Percentiles rank a stretch among this genome's conserved stretches.
These are phyloP conservation scores for Chlamydomonas sphaeroides DNA, from an alignment of 139 green algal genomes.

Conservation along the genomic window DNA sequence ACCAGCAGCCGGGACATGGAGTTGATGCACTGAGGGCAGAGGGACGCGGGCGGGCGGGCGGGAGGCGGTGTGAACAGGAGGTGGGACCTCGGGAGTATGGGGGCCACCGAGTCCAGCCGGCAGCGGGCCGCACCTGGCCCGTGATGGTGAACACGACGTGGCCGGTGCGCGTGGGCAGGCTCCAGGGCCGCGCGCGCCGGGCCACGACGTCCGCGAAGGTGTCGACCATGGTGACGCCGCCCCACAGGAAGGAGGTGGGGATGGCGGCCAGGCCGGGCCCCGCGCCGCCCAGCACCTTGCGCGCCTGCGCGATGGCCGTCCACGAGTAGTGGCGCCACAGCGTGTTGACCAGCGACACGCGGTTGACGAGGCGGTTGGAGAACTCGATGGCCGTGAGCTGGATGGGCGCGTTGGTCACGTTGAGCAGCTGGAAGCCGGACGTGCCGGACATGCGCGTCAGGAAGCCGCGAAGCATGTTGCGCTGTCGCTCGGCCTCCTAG, in stretches of 20 bases:
- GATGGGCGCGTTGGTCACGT: slow-evolving; percentile 88
- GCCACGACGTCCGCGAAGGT: slow-evolving; percentile 64
- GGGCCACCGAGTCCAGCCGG: no score
- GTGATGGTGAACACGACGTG: slow-evolving; percentile 70
- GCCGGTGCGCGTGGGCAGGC: slow-evolving; percentile 62
- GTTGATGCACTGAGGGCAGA: slow-evolving; percentile 69
- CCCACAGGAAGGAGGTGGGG: slow-evolving; percentile 81
- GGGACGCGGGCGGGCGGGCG: no score
- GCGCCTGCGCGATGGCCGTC: slow-evolving; percentile 69
- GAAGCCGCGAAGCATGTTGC: slow-evolving; percentile 55
- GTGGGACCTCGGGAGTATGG: no score
- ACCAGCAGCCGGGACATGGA: slow-evolving; percentile 69
- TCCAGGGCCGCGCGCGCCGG: slow-evolving; percentile 53
- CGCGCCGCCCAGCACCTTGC: slow-evolving; percentile 83
- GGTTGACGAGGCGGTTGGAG: slow-evolving; percentile 61
- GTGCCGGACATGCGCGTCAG: slow-evolving; percentile 67
- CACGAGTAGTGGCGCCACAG: slow-evolving; percentile 79
- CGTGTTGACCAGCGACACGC: slow-evolving; percentile 52
- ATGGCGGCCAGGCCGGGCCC: slow-evolving; percentile 80
- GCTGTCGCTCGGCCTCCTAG: slow-evolving; percentile 39
- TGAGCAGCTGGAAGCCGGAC: slow-evolving; percentile 87
- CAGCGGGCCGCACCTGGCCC: slow-evolving; percentile 43
- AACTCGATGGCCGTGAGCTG: slow-evolving; percentile 53
- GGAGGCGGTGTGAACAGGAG: no score
- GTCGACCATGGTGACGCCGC: slow-evolving; percentile 67